Conservation (phyloP, 2,329 filamentous ascomycete genomes). For the Talaromyces rugulosus region DNA sequence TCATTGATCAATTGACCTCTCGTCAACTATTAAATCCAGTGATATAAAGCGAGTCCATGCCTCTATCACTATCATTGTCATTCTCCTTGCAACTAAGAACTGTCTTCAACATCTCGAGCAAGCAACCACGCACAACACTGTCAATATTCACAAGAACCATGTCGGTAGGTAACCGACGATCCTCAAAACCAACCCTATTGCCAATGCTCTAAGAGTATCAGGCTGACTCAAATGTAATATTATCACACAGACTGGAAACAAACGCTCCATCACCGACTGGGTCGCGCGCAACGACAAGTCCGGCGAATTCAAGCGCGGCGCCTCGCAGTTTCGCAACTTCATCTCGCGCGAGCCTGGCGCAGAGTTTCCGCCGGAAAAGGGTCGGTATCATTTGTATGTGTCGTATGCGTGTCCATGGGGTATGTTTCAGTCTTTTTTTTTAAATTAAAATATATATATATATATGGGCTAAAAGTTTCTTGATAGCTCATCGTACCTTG, state of each 20-base stretch:
- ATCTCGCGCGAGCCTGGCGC: conserved; percentile 70
- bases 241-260: conserved; percentile 13
- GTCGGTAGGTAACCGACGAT: conserved; percentile 24
- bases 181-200: no score
- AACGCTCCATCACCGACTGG: conserved; percentile 68
- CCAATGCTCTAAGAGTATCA: no score
- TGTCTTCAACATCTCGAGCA: conserved; percentile 1
- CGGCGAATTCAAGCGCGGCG: conserved; percentile 90
- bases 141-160: conserved; percentile 21
- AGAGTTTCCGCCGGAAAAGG: conserved; percentile 79
- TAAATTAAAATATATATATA: no score
- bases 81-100: not conserved
- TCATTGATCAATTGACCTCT: not conserved
- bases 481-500: conserved; percentile 71
- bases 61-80: not conserved
- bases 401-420: conserved; percentile 93
- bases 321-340: conserved; percentile 74
- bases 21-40: not conserved
- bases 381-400: conserved; percentile 89
- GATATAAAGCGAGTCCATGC: not conserved
- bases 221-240: no score
- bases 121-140: not conserved
- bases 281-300: conserved; percentile 70
- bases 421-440: conserved; percentile 26
- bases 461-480: conserved; percentile 8